Conservation (phyloP, 2,329 filamentous ascomycete species). For the Macrophomina pseudophaseolina region DNA sequence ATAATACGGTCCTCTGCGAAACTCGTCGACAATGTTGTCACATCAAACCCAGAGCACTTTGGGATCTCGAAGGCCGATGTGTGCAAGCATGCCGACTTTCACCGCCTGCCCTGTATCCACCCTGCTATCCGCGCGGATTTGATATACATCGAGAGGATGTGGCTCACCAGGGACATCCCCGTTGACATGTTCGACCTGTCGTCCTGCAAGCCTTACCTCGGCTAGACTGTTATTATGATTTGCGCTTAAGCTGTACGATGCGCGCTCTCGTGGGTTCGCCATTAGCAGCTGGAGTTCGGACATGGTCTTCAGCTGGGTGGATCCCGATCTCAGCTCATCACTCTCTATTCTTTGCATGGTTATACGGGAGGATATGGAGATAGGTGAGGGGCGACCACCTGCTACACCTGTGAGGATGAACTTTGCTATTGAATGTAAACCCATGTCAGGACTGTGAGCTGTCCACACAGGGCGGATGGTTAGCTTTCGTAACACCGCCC, state of each 20-base stretch:
- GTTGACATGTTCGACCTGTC: slow-evolving; percentile 5
- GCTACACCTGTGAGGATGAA: no score
- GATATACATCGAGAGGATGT: neutral
- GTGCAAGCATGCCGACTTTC: neutral
- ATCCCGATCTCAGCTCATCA: no score
- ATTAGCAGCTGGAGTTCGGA: neutral
- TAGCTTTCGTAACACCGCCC: no score
- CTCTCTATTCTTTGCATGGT: no score
- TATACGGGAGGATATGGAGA: no score
- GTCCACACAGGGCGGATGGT: no score
- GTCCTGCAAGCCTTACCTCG: neutral
- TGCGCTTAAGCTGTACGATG: neutral
- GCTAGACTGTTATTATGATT: neutral
- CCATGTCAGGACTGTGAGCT: no score
- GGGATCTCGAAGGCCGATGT: neutral
- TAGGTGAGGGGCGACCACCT: no score
- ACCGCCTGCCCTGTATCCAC: neutral
- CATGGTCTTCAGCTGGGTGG: neutral
- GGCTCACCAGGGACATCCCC: neutral
- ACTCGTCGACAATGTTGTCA: neutral
- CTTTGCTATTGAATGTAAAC: no score
- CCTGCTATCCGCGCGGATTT: neutral
- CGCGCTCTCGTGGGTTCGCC: neutral
- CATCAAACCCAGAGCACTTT: neutral
- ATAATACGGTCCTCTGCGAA: neutral